Conservation (phyloP, 257 asterid species). For the Thymus quinquecostatus region DNA sequence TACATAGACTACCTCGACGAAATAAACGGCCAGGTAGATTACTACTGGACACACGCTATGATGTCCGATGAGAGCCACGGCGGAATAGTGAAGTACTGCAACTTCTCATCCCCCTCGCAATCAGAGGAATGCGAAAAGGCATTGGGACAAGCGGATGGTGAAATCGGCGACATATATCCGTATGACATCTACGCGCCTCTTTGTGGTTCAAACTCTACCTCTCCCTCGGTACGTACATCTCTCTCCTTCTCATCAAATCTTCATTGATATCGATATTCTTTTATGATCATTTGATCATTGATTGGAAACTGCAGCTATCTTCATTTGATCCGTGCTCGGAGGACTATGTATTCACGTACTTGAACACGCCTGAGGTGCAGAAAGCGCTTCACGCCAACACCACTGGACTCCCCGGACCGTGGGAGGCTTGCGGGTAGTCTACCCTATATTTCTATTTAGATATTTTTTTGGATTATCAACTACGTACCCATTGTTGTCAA, state of each 20-base stretch:
- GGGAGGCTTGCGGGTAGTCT: conserved; percentile 50
- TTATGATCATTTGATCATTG: too few relatives aligned
- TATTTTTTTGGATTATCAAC: too few relatives aligned
- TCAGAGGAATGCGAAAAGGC: conserved; percentile 34
- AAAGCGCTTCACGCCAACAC: conserved; percentile 51
- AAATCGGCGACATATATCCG: conserved; percentile 13
- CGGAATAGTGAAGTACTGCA: conserved; percentile 45
- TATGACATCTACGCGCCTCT: conserved; percentile 60
- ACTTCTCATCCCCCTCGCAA: conserved; percentile 29
- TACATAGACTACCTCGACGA: conserved; percentile 38
- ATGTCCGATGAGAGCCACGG: conserved; percentile 54
- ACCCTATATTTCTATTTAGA: too few relatives aligned
- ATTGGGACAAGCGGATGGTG: conserved; percentile 10
- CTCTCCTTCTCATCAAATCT: background rate
- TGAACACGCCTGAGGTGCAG: conserved; percentile 53
- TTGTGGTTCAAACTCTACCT: conserved; percentile 32
- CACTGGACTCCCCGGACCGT: conserved; percentile 44
- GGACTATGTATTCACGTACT: conserved; percentile 38
- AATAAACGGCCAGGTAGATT: conserved; percentile 41
- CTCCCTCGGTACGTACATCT: background rate
- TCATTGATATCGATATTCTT: too few relatives aligned
- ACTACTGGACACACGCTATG: conserved; percentile 51
- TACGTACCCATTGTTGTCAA: background rate
- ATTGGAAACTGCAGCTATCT: background rate
- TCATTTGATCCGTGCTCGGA: conserved; percentile 53